Evolutionary conservation across 331 rosid species (phyloP).

Genomic region (Malus hybrid): DNA sequence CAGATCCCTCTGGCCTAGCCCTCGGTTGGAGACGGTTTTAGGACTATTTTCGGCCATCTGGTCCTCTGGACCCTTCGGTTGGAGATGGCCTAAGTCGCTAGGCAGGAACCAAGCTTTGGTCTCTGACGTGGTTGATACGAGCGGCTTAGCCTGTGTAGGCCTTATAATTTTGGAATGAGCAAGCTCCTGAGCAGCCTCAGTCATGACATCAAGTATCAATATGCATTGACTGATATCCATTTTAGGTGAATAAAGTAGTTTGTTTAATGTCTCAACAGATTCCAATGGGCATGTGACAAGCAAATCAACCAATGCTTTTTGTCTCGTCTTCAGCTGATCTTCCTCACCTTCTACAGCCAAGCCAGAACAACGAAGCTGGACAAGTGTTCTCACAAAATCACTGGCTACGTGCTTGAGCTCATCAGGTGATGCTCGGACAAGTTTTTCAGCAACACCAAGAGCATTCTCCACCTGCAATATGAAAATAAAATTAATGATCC

Average conservation of each 20-base stretch:
- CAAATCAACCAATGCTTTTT: slow-evolving; percentile 69
- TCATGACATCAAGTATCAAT: slow-evolving; percentile 88
- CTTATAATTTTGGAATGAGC: slow-evolving; percentile 47
- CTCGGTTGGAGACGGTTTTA: no score
- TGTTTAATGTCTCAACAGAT: slow-evolving; percentile 63
- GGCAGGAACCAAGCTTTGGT: slow-evolving; percentile 90
- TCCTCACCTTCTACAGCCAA: slow-evolving; percentile 88
- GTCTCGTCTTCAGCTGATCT: slow-evolving; percentile 80
- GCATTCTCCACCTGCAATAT: slow-evolving; percentile 75
- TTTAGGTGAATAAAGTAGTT: slow-evolving; percentile 73
- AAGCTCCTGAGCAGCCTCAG: slow-evolving; percentile 92
- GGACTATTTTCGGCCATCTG: no score
- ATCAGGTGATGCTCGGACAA: slow-evolving; percentile 87
- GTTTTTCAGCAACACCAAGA: slow-evolving; percentile 75
- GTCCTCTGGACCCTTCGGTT: no score
- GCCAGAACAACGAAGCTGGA: slow-evolving; percentile 88
- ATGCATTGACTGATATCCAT: slow-evolving; percentile 86
- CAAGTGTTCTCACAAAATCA: slow-evolving; percentile 73
- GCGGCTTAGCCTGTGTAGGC: slow-evolving; percentile 48
- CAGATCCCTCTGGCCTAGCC: no score
- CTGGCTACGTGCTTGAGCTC: slow-evolving; percentile 73
- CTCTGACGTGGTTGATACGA: slow-evolving; percentile 66
- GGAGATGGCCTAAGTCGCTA: slow-evolving; percentile 12
- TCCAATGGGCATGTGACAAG: slow-evolving; percentile 66
- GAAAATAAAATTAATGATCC: slow-evolving; percentile 1